Base-by-base conservation (phyloP, 1,284 basidiomycete genomes). In the Moesziomyces parantarcticus region DNA sequence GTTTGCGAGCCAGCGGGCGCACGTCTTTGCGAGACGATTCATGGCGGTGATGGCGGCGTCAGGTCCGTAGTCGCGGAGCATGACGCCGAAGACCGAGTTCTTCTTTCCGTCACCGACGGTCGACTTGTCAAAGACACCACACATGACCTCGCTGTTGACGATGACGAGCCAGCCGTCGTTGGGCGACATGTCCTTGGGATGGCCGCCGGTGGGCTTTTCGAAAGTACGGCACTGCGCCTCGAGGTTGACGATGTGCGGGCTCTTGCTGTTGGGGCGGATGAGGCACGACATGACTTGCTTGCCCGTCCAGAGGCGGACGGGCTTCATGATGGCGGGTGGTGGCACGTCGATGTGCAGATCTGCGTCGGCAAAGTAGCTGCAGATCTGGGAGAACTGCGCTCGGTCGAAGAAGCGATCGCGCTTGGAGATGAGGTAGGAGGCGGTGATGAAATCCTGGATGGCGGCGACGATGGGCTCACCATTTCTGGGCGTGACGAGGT, bases 151-250 rank as follows among this genome's bases (percentile, higher is more conserved):
- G 83, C 92, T 95, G 84, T 99, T 99, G 69, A 95, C 90, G 57
- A 99, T 91, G 60, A 99, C 97, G 32, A 99, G 89, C 90, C 94
- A 99, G 1, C 96, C 96, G 80, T 99, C 97, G 83, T 99, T 99
- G 0, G 96, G 95, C 11, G 92, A 92, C 86, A 99, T 88, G 83
- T 99, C 97, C 18, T 85, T 84, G 16, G 90, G 88, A 75, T 86
- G 86, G 32, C 84, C 82, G 54, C 61, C 67, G 55, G 89, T 88
- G 1, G 94, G 92, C 81, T 96, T 92, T 76, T 95, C 90, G 83
- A 92, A 90, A 66, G 95, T 97, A 83, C 94, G 91, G 83, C 97
- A 99, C 84, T 96, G 97, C 26, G 91, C 92, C 86, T 99, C 97
- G 47, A 99, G 91, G 83, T 99, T 99, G 76, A 99, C 94, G 43